Base-by-base conservation (phyloP, 192 early-diverging fungal genomes). In the Coemansia sp. region DNA sequence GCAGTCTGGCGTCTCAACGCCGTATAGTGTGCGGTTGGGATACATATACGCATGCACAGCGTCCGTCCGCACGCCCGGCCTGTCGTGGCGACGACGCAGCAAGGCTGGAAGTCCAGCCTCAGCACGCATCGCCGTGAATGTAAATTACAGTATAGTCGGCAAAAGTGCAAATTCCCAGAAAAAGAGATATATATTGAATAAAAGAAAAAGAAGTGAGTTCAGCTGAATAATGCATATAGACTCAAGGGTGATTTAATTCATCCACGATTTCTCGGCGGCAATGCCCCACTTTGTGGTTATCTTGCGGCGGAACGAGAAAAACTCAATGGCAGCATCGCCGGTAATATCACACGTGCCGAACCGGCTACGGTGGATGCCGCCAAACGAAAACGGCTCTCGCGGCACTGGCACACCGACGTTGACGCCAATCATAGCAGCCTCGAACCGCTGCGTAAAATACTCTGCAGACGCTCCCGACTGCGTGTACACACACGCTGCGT, bases 351-450 rank as follows among this genome's bases (percentile, higher is more conserved):
- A 69, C 59, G 84, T 76, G 27, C 90, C 91, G 64, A 92, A 93
- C 22, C 82, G 73, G 45, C 85, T 87, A 49, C 76, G 72, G 49
- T 89, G 87, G 66, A 86, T 88, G 7, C 91, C 91, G 37, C 91
- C 91, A 73, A 93, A 93, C 21, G 89, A 90, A 57, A 93, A 93
- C 45, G 91, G 91, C 64, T 93, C 91, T 22, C 88, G 70, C 8
- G 82, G 86, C 56, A 90, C 87, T 5, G 89, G 89, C 43, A 90
- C 87, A 10, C 87, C 87, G 53, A 89, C 81, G 63, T 93, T 93
- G 60, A 92, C 90, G 19, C 92, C 92, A 11, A 90, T 74, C 92
- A 93, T 93, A 8, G 85, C 91, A 2, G 92, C 92, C 32, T 66
- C 59, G 70, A 92, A 89, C n/a, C 86, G 73, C 65, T 81, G 79